A percentile compares a stretch with the other conserved stretches of the same genome.
Evolutionary conservation across 1,284 basidiomycete genomes (phyloP).

Genomic region (Pholiota adiposa): DNA sequence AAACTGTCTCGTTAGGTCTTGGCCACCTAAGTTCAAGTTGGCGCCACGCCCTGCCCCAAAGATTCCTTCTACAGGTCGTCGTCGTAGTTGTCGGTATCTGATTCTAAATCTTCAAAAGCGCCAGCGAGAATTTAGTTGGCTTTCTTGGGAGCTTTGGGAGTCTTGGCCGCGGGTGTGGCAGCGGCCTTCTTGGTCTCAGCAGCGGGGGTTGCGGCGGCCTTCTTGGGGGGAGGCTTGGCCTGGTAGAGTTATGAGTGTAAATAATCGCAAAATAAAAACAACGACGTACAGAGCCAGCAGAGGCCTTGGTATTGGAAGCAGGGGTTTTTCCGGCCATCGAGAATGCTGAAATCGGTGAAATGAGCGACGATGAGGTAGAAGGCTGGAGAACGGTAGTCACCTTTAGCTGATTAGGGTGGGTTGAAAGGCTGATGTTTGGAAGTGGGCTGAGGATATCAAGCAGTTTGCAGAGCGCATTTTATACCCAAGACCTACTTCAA

Average conservation of each 20-base stretch:
- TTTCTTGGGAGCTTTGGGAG: slow-evolving; percentile 24
- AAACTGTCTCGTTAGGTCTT: background rate
- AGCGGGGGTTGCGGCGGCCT: slow-evolving; percentile 16
- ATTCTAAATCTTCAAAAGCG: slow-evolving; percentile 2
- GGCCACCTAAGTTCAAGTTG: background rate
- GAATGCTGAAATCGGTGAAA: background rate
- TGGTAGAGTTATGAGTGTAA: slow-evolving; percentile 1
- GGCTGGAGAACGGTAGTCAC: background rate
- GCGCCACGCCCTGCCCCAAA: background rate
- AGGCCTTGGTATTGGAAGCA: slow-evolving; percentile 21
- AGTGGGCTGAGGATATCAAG: slow-evolving; percentile 3
- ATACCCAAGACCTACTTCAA: slow-evolving; percentile 17
- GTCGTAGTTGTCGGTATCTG: background rate
- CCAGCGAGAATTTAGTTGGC: slow-evolving; percentile 8
- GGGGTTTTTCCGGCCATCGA: slow-evolving; percentile 28
- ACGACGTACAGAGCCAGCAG: slow-evolving; percentile 15
- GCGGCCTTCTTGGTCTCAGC: slow-evolving; percentile 18
- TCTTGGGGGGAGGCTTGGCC: slow-evolving; percentile 26
- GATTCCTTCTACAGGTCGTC: background rate
- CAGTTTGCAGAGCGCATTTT: slow-evolving; percentile 14
- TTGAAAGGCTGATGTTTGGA: slow-evolving; percentile 4
- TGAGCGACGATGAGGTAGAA: background rate
- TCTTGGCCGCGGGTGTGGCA: slow-evolving; percentile 21
- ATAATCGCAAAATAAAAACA: background rate
- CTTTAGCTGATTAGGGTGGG: background rate